phyloP scores from a whole-genome alignment of 2,329 filamentous ascomycete genomes.

The Alternaria hordeiaustralica region DNA sequence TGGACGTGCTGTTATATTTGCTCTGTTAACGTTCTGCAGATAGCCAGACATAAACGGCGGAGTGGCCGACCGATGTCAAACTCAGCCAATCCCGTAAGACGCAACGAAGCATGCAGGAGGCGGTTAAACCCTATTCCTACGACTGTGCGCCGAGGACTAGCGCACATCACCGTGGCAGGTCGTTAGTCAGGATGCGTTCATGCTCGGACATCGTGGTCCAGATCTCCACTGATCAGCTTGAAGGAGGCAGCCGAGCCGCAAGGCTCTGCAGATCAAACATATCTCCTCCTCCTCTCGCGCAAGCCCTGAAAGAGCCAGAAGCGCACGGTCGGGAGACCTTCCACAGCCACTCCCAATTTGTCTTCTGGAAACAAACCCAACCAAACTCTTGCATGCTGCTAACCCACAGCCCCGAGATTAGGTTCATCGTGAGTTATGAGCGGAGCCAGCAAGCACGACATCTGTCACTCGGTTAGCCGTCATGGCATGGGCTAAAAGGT shows the following conservation, averaged over 20 bases:
- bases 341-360: background rate
- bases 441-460: background rate
- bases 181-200: constrained; percentile 6
- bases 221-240: background rate
- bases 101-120: constrained; percentile 2
- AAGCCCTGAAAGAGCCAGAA: background rate
- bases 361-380: background rate
- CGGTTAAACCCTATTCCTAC: background rate
- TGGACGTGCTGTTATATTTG: constrained; percentile 9
- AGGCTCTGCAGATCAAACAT: background rate
- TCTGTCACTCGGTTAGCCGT: constrained; percentile 6
- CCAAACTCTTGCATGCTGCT: background rate
- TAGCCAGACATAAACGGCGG: background rate
- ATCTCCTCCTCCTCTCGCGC: background rate
- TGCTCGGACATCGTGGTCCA: background rate
- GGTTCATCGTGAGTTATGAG: background rate
- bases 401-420: background rate
- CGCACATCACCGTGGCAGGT: background rate
- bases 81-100: background rate
- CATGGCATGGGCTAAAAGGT: background rate
- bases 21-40: background rate
- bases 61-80: constrained; percentile 1
- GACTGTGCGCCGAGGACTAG: background rate
- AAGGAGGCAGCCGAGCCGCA: background rate
- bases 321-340: background rate